Conservation (phyloP, 202 grass and related monocot species). For the Tripidium arundinaceum region DNA sequence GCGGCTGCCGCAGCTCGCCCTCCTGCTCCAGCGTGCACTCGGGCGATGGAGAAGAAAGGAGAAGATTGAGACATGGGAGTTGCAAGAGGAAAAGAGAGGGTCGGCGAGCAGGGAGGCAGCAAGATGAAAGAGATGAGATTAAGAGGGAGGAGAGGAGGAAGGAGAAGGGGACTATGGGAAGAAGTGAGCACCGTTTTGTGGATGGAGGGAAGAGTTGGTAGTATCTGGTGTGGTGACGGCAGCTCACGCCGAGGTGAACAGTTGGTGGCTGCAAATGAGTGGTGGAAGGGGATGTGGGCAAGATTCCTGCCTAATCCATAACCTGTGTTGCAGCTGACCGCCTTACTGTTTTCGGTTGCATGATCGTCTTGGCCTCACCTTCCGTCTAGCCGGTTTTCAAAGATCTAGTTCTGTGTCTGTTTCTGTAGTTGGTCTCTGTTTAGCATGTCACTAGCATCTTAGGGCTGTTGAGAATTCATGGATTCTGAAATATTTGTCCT, state of each 20-base stretch:
- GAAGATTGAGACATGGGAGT: conserved; percentile 60
- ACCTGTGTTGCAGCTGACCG: conserved; percentile 25
- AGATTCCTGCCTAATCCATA: conserved; percentile 84
- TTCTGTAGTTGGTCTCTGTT: conserved; percentile 25
- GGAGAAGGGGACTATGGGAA: conserved; percentile 23
- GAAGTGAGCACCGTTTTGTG: conserved; percentile 39
- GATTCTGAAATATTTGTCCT: conserved; percentile 21
- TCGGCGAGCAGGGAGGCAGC: background rate
- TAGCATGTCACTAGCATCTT: conserved; percentile 23
- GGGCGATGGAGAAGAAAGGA: conserved; percentile 54
- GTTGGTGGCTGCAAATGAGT: conserved; percentile 49
- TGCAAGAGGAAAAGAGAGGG: conserved; percentile 8
- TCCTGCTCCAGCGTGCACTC: conserved; percentile 44
- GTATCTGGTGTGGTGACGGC: conserved; percentile 28
- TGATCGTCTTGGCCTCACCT: conserved; percentile 18
- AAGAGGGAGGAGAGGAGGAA: conserved; percentile 35
- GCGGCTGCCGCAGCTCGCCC: conserved; percentile 36
- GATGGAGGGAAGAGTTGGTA: conserved; percentile 40
- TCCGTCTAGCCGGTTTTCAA: conserved; percentile 1
- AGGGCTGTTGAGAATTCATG: background rate
- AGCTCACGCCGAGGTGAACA: conserved; percentile 36
- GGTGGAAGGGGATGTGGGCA: conserved; percentile 38
- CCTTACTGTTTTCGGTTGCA: conserved; percentile 31
- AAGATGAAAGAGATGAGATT: conserved; percentile 16
- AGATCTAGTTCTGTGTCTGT: conserved; percentile 6